A percentile compares a stretch with the other conserved stretches of the same genome.
Evolutionary conservation across 805 yeast species (phyloP).

Genomic region (Scheffersomyces spartinae): DNA sequence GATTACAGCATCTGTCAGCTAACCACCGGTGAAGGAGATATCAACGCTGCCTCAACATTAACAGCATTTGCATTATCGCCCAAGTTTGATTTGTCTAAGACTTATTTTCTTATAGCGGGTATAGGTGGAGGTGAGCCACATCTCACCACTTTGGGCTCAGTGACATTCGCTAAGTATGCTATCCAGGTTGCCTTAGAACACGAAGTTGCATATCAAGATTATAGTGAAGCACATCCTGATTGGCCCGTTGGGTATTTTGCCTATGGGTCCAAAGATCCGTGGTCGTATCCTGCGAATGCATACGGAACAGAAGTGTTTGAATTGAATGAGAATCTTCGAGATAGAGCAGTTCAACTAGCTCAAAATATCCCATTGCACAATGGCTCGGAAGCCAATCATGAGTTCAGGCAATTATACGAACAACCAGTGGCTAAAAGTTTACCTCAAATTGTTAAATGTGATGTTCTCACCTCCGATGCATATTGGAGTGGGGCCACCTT

Average conservation of each 20-base stretch:
- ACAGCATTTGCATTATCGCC: slow-evolving; percentile 44
- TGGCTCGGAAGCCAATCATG: slow-evolving; percentile 34
- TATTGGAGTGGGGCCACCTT: slow-evolving; percentile 46
- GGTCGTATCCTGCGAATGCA: slow-evolving; percentile 38
- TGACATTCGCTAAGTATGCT: slow-evolving; percentile 47
- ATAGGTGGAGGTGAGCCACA: slow-evolving; percentile 55
- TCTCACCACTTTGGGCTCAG: slow-evolving; percentile 46
- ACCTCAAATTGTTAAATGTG: slow-evolving; percentile 43
- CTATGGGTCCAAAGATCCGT: slow-evolving; percentile 38
- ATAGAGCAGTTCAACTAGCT: slow-evolving; percentile 45
- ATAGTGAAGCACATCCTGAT: slow-evolving; percentile 23
- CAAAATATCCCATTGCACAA: slow-evolving; percentile 28
- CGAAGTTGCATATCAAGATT: slow-evolving; percentile 32
- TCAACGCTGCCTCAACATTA: slow-evolving; percentile 51
- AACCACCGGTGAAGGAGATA: slow-evolving; percentile 62
- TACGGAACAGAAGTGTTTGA: slow-evolving; percentile 61
- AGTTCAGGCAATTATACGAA: slow-evolving; percentile 37
- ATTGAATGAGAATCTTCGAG: slow-evolving; percentile 45
- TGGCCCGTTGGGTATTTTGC: slow-evolving; percentile 55
- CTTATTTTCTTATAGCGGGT: slow-evolving; percentile 55
- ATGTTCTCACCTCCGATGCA: slow-evolving; percentile 47
- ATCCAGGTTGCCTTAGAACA: slow-evolving; percentile 52
- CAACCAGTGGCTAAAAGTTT: slow-evolving; percentile 37
- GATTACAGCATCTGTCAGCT: slow-evolving; percentile 46
- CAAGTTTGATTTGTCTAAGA: slow-evolving; percentile 42